phyloP scores from a whole-genome alignment of 371 early-diverging fungal species.

The Actinomortierella ambigua region DNA sequence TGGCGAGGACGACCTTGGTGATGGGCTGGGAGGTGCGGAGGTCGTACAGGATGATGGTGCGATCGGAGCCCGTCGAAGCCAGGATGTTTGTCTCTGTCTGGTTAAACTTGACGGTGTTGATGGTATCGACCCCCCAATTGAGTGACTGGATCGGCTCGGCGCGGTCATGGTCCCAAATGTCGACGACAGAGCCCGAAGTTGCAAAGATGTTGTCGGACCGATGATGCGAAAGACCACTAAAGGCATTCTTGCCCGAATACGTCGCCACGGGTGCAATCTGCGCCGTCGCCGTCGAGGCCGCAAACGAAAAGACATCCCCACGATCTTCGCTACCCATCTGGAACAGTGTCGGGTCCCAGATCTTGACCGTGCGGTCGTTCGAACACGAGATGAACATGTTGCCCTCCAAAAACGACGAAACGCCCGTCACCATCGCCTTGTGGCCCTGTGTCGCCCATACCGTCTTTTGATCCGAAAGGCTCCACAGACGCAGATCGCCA shows the following conservation, averaged over 20 bases:
- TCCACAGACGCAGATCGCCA: constrained; percentile 92
- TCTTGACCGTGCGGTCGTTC: constrained; percentile 85
- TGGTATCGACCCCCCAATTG: constrained; percentile 94
- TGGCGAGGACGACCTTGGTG: constrained; percentile 38
- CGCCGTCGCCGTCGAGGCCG: constrained; percentile 33
- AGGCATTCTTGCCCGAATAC: constrained; percentile 76
- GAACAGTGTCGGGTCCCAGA: constrained; percentile 69
- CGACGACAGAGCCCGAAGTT: constrained; percentile 83
- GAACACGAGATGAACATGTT: constrained; percentile 86
- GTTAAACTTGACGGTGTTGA: constrained; percentile 92
- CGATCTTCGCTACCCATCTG: constrained; percentile 9
- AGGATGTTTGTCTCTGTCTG: constrained; percentile 91
- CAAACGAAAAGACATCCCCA: constrained; percentile 5
- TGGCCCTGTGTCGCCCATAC: constrained; percentile 81
- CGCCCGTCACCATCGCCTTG: constrained; percentile 81
- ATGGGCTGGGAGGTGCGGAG: constrained; percentile 84
- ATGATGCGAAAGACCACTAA: constrained; percentile 86
- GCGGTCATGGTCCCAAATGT: constrained; percentile 92
- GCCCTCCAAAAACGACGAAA: constrained; percentile 68
- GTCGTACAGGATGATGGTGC: constrained; percentile 94
- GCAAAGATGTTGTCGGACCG: constrained; percentile 83
- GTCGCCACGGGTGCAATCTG: constrained; percentile 61
- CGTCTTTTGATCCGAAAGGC: constrained; percentile 70
- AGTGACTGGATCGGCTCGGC: constrained; percentile 85
- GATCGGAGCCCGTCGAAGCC: constrained; percentile 90